Base-by-base conservation (phyloP, 2,329 filamentous ascomycete genomes). In the Botrytis squamosa region DNA sequence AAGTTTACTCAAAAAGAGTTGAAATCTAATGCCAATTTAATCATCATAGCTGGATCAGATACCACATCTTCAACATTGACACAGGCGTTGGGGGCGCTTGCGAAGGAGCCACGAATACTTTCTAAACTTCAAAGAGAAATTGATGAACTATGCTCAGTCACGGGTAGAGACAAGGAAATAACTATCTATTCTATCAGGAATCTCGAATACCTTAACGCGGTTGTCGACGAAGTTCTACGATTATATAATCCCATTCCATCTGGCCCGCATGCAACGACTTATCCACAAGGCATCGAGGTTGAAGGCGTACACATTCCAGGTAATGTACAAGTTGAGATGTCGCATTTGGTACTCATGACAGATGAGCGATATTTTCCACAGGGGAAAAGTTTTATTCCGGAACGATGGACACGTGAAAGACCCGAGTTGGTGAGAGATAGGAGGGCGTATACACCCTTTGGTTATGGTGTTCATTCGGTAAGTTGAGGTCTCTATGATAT, bases 401-500 rank as follows among this genome's bases (percentile, higher is more conserved):
- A 77, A 42, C 44, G 76, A 46, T 77, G 75, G 75, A 66, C 60
- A 7, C 71, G 59, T 22, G 75, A 74, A 65, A 74, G 66, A 60
- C 36, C 42, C 2, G 75, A 74, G 16, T 60, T 75, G 6, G 60
- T 76, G 40, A 69, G 55, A 38, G 75, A 77, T 38, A 67, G 72
- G 22, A 71, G 73, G 57, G 76, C 76, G 5, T 77, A 67, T 69
- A 72, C 74, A 59, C 76, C 74, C 1, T 77, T 77, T 40, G 76
- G 75, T 3, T 75, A 75, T 71, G 75, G 76, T 20, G 75, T 74
- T 38, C 74, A 77, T 60, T 72, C 68, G 7, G 67, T 60, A 46
- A 59, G 67, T 70, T 4, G 5, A n/a, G 8, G 12, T 18, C 0
- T 64, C 29, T 44, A 16, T 20, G 62, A 4, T 10, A 6, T 36